Evolutionary conservation across 1,139 yeast species (phyloP), one percentile per base, ranked within the genome.

Genomic region (Scheffersomyces lignicola): DNA sequence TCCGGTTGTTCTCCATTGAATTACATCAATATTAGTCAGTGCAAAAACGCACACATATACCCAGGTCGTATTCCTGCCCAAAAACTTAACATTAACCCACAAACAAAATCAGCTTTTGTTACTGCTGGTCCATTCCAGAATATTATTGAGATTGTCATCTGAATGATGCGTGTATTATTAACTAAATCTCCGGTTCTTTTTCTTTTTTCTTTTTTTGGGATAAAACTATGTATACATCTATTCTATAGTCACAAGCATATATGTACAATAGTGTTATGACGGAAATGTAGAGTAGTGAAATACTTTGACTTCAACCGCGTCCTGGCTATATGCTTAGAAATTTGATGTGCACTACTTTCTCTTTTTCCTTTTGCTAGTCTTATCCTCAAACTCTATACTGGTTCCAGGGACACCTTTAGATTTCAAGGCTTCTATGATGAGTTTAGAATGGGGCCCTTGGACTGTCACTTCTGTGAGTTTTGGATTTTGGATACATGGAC

Each of bases 401-500:
- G 69, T 57, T 2, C 71, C 56, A 16, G 85, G 82, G 13, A 92
- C 62, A 0, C 97, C 96, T 42, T 80, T 73, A n/a, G 58, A 62
- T 21, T 72, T 73, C 40, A 90, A 63, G 24, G 82, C 56, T 3
- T 79, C 80, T 13, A 70, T 64, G 10, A 86, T 77, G 1, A 75
- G 59, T 34, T 76, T 73, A 11, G 83, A 81, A 53, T 92, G 97
- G 2, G 94, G 87, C 0, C 98, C 98, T 59, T 92, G 97, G 2
- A 92, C 95, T 33, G 80, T 72, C 1, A 90, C 89, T 47, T 86
- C 95, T 18, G 68, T 60, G 6, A 73, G 52, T 17, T 74, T 78
- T 3, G 85, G 82, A 34, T 75, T 72, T 27, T 73, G 75, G 10
- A 70, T 66, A 28, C 73, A 65, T 25, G 71, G 78, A 2, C 78